Percentiles rank a stretch among this genome's conserved stretches.
Conservation (phyloP, 441 rosid species). For the Hura crepitans region DNA sequence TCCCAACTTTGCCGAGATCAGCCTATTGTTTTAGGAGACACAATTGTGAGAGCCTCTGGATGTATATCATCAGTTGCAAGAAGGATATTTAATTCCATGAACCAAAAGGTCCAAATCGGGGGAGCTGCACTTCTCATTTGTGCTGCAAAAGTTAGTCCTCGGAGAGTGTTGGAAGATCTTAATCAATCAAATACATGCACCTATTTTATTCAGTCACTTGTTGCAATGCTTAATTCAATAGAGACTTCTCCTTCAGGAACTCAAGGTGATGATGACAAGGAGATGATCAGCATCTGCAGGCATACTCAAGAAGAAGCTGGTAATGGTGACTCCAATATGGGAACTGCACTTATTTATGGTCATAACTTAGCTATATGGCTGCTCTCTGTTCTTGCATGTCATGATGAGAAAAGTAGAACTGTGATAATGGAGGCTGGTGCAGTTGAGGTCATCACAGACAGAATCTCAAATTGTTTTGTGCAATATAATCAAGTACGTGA, state of each 20-base stretch:
- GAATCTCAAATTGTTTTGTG: slow-evolving; percentile 57
- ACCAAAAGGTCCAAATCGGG: slow-evolving; percentile 77
- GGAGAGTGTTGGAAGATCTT: slow-evolving; percentile 80
- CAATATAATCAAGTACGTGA: slow-evolving; percentile 70
- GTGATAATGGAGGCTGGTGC: slow-evolving; percentile 95
- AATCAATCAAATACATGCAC: slow-evolving; percentile 63
- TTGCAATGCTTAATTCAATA: slow-evolving; percentile 54
- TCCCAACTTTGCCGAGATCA: slow-evolving; percentile 87
- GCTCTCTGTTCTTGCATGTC: slow-evolving; percentile 93
- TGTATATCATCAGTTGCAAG: slow-evolving; percentile 67
- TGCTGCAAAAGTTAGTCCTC: slow-evolving; percentile 87
- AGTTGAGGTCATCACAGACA: slow-evolving; percentile 76
- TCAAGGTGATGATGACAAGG: slow-evolving; percentile 45
- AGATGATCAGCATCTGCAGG: slow-evolving; percentile 60
- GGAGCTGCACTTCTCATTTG: slow-evolving; percentile 94
- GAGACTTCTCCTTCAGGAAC: slow-evolving; percentile 46
- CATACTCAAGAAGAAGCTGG: slow-evolving; percentile 53
- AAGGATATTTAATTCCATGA: slow-evolving; percentile 65
- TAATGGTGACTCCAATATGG: slow-evolving; percentile 42
- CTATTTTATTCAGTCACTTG: slow-evolving; percentile 76
- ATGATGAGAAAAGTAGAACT: slow-evolving; percentile 71
- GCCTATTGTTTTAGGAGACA: slow-evolving; percentile 74
- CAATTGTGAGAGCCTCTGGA: slow-evolving; percentile 56
- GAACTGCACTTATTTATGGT: slow-evolving; percentile 62
- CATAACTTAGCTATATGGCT: slow-evolving; percentile 83